Evolutionary conservation across 2,329 filamentous ascomycete species (phyloP).

Genomic region (Cercospora sesami): DNA sequence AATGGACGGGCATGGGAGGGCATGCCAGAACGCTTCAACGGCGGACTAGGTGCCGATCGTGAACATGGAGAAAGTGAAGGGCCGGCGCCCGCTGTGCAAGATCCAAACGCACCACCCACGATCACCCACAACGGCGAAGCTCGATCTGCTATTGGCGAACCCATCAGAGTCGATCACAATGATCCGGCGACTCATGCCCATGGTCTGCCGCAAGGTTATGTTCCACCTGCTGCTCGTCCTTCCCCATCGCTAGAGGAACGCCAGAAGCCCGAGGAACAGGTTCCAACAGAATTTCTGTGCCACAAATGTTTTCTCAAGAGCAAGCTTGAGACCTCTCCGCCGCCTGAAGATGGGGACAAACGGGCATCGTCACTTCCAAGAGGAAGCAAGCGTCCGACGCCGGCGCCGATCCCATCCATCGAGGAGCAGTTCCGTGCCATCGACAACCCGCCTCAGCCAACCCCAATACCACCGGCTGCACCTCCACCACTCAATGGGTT

Average conservation of each 20-base stretch:
- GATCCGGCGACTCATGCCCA: conserved; percentile 33
- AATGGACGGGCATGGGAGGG: conserved; percentile 35
- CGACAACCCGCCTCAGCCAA: conserved; percentile 30
- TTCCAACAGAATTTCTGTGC: conserved; percentile 43
- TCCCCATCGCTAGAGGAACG: conserved; percentile 23
- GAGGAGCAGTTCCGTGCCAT: conserved; percentile 33
- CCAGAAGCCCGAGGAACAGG: conserved; percentile 18
- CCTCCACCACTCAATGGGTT: conserved; percentile 23
- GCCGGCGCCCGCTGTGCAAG: conserved; percentile 12
- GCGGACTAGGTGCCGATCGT: conserved; percentile 12
- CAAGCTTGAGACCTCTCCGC: conserved; percentile 41
- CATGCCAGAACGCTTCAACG: conserved; percentile 31
- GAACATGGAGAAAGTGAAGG: conserved; percentile 19
- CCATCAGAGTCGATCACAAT: conserved; percentile 17
- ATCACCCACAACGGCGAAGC: conserved; percentile 22
- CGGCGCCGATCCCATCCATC: conserved; percentile 24
- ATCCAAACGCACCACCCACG: conserved; percentile 11
- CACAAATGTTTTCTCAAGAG: conserved; percentile 53
- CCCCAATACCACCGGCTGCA: conserved; percentile 17
- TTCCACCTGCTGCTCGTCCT: conserved; percentile 27
- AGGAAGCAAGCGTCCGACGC: conserved; percentile 28
- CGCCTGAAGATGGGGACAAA: conserved; percentile 34
- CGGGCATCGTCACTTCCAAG: conserved; percentile 33
- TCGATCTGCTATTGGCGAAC: conserved; percentile 16
- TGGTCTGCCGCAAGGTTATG: conserved; percentile 28